A percentile compares a stretch with the other conserved stretches of the same genome.
These are phyloP conservation scores for Sporobolomyces roseus DNA, from an alignment of 768 basidiomycete genomes.

Conservation along the genomic window DNA sequence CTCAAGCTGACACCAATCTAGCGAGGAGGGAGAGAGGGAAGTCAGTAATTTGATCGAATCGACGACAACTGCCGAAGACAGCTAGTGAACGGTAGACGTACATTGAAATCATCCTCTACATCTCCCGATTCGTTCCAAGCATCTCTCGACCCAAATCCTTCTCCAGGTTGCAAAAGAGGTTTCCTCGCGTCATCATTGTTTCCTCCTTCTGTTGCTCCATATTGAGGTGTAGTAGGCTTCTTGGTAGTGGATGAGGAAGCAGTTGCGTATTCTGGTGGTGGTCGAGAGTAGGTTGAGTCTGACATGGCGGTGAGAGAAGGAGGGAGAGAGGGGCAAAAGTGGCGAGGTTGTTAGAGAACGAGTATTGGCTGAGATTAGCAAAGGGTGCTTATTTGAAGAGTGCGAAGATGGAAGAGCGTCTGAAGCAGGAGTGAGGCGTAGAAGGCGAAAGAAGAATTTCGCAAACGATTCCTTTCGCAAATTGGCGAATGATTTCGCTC, in stretches of 20 bases:
- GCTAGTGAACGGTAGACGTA: conserved; percentile 47
- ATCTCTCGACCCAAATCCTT: neutral
- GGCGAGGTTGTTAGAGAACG: too few species aligned
- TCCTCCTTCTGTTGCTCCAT: conserved; percentile 12
- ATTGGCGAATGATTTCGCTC: too few species aligned
- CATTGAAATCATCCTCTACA: conserved; percentile 94
- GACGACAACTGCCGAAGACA: too few species aligned
- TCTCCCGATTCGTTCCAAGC: conserved; percentile 51
- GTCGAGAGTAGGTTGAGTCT: neutral
- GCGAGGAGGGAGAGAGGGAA: neutral
- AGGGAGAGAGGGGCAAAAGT: too few species aligned
- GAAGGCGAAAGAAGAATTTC: too few species aligned
- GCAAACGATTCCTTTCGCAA: too few species aligned
- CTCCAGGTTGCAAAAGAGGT: conserved; percentile 15
- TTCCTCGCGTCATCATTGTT: conserved; percentile 4
- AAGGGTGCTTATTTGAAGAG: too few species aligned
- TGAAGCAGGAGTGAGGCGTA: too few species aligned
- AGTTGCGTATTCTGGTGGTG: conserved; percentile 6
- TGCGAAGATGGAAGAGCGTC: too few species aligned
- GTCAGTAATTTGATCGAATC: conserved; percentile 30
- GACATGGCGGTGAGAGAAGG: too few species aligned
- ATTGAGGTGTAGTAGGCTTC: neutral
- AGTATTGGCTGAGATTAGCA: too few species aligned
- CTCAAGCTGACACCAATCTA: conserved; percentile 39
- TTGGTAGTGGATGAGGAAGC: conserved; percentile 1